phyloP scores from a whole-genome alignment of 192 early-diverging fungal genomes.

The Coemansia sp. region DNA sequence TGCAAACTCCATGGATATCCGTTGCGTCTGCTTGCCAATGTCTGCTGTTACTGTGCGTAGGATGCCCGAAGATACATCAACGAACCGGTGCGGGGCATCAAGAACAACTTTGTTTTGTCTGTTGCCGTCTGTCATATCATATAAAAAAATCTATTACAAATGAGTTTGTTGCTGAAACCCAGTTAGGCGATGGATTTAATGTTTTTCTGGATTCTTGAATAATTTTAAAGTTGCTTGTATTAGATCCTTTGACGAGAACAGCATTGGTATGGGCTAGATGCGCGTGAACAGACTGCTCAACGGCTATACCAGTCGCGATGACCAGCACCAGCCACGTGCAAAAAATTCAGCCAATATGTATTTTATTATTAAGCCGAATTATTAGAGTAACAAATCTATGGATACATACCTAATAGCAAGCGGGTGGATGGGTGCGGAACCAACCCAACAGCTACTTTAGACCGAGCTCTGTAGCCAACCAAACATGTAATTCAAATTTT shows the following conservation, averaged over 20 bases:
- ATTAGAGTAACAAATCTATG: constrained; percentile 5
- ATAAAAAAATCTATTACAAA: not conserved
- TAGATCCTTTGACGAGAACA: too few species aligned
- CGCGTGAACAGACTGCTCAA: too few species aligned
- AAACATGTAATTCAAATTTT: not conserved
- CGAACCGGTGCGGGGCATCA: constrained; percentile 5
- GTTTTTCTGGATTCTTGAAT: too few species aligned
- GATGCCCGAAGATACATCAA: constrained; percentile 8
- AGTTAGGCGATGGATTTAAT: too few species aligned
- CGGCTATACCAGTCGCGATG: too few species aligned
- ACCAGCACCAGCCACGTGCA: too few species aligned
- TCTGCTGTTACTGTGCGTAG: constrained; percentile 10
- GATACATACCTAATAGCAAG: not conserved
- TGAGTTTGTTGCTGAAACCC: too few species aligned
- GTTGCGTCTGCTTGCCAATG: constrained; percentile 6
- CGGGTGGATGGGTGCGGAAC: not conserved
- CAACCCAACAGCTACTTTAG: not conserved
- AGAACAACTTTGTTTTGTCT: not conserved
- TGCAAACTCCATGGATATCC: constrained; percentile 12
- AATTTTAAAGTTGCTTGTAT: too few species aligned
- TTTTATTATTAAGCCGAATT: not conserved
- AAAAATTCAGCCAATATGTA: too few species aligned
- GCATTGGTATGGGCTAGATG: too few species aligned
- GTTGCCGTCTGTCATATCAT: not conserved
- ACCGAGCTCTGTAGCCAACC: not conserved